Evolutionary conservation across 257 asterid species (phyloP), one percentile per base, ranked within the genome.

Genomic region (Plantago elongata): DNA sequence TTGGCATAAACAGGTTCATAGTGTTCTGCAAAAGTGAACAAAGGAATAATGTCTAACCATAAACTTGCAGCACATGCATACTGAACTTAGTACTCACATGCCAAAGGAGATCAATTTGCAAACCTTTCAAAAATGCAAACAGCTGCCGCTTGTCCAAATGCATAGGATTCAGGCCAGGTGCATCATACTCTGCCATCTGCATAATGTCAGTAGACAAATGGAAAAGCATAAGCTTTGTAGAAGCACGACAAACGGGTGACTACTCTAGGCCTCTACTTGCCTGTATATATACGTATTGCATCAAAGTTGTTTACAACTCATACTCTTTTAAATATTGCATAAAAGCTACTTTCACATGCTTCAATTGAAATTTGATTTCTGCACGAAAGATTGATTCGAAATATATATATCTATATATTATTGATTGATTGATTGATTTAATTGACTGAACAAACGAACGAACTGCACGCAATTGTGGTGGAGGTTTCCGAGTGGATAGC

Each of bases 81-180:
- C 57, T 9, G 29, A 57, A 61, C 11, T 11, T 22, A 52, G 49
- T 22, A n/a, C 48, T 37, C 60, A 44, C 40, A 22, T 44, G 62
- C 63, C 57, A 64, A 57, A 75, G 67, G 47, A 59, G 54, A 62
- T 50, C 63, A 57, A 38, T 64, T 64, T 49, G 49, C 62, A 56
- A 57, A 89, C 99, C 97, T 81, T 76, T 80, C 67, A 89, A 78
- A 70, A 85, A 69, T 63, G 81, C 74, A 71, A 81, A 50, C 65
- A 93, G 69, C 71, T 82, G 97, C 64, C 66, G 78, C 81, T 85
- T 79, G 72, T 93, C 92, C 44, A 87, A 74, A 72, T 72, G 78
- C 67, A 59, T 43, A 56, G 81, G 74, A 63, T 75, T 75, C 69
- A 68, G 55, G 63, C 76, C 71, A 55, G 64, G 69, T 4, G 72